These are phyloP conservation scores for Dryas alaskensis DNA, from an alignment of 306 rosid species.

Conservation along the genomic window DNA sequence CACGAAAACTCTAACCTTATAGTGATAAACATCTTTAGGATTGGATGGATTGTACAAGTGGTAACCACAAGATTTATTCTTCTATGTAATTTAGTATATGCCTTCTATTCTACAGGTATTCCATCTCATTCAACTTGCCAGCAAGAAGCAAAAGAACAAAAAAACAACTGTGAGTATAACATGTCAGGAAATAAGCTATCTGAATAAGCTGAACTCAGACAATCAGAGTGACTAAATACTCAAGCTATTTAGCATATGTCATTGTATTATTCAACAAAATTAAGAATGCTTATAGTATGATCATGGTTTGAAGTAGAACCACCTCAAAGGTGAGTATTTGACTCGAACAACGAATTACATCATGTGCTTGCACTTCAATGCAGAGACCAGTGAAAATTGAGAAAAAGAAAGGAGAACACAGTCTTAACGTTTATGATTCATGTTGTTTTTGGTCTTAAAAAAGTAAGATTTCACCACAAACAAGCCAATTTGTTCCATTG, in stretches of 20 bases:
- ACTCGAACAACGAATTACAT: neutral
- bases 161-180: neutral
- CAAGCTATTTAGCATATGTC: neutral
- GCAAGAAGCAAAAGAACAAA: slow-evolving; percentile 1
- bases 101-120: neutral
- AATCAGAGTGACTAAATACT: neutral
- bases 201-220: neutral
- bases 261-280: neutral
- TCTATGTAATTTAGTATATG: neutral
- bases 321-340: neutral
- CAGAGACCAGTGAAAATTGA: neutral
- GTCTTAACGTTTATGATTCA: neutral
- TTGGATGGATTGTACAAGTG: neutral
- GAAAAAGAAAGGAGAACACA: neutral
- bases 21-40: neutral
- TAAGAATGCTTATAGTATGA: neutral
- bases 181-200: neutral
- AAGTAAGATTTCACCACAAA: neutral
- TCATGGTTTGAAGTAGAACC: neutral
- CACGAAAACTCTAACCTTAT: neutral
- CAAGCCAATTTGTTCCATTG: neutral
- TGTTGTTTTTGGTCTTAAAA: neutral
- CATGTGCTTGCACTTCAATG: slow-evolving; percentile 3
- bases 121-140: slow-evolving; percentile 2
- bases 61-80: neutral